phyloP scores from a whole-genome alignment of 106 monocot species.

The Alisma plantagoaquatica region DNA sequence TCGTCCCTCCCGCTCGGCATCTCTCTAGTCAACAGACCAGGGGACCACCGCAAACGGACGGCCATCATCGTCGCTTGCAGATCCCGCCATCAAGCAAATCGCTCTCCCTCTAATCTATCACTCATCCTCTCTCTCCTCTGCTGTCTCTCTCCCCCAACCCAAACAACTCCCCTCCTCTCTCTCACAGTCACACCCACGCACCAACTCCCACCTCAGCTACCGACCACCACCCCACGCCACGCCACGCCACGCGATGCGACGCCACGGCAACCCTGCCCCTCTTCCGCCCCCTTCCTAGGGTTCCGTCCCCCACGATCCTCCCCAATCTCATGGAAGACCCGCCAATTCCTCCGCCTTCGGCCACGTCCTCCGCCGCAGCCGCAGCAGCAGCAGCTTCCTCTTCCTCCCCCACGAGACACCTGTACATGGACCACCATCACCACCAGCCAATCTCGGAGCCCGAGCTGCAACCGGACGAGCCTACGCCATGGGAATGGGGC shows the following conservation, averaged over 20 bases:
- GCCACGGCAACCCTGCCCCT: too few species aligned
- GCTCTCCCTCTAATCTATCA: neutral
- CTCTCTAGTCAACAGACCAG: too few species aligned
- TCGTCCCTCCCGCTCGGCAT: too few species aligned
- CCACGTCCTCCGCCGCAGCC: neutral
- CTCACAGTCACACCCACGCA: too few species aligned
- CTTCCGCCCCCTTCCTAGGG: neutral
- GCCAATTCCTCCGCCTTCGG: neutral
- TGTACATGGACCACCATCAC: too few species aligned
- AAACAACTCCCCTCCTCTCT: too few species aligned
- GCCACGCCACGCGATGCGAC: neutral
- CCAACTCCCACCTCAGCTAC: neutral
- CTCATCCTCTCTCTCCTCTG: neutral
- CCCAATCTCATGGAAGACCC: conserved; percentile 2
- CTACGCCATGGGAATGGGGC: conserved; percentile 50
- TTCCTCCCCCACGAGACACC: conserved; percentile 3
- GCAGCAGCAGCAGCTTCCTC: neutral
- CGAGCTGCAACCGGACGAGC: conserved; percentile 3
- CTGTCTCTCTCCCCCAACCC: too few species aligned
- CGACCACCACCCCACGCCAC: neutral
- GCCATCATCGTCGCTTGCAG: conserved; percentile 3
- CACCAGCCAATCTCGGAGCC: neutral
- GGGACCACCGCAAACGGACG: too few species aligned
- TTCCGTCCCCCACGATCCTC: neutral
- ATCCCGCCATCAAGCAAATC: conserved; percentile 3